Evolutionary conservation across 345 rosid species (phyloP).

Genomic region (Salix purpurea): DNA sequence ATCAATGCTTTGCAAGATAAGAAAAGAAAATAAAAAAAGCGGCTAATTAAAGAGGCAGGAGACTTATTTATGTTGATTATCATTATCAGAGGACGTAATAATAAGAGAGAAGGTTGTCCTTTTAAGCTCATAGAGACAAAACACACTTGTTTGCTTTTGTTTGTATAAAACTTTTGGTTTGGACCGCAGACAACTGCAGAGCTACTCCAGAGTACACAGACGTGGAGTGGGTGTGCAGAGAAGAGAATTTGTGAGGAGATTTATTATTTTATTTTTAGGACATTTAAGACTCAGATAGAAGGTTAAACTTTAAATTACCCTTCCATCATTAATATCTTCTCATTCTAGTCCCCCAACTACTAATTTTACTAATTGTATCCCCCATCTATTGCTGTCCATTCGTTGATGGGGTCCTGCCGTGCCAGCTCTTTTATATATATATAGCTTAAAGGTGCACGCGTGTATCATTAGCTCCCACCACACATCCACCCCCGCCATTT

Average conservation of each 20-base stretch:
- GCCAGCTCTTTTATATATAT: too few relatives aligned
- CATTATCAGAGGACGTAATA: not conserved
- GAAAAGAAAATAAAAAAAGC: not conserved
- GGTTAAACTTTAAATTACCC: not conserved
- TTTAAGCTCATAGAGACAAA: not conserved
- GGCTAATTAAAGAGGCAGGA: not conserved
- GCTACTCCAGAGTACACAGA: not conserved
- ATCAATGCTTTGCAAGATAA: not conserved
- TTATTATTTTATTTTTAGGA: not conserved
- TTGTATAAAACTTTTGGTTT: not conserved
- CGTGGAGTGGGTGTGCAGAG: not conserved
- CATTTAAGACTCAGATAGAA: not conserved
- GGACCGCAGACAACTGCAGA: not conserved
- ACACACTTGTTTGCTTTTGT: not conserved
- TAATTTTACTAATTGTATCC: not conserved
- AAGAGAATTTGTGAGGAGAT: not conserved
- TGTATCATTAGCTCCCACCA: too few relatives aligned
- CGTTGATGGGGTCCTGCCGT: too few relatives aligned
- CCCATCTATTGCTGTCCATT: not conserved
- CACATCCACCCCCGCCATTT: too few relatives aligned
- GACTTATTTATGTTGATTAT: not conserved
- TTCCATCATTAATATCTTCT: not conserved
- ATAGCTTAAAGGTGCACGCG: too few relatives aligned
- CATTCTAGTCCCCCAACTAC: not conserved
- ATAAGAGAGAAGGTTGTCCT: not conserved